A percentile compares a stretch with the other conserved stretches of the same genome.
Evolutionary conservation across 1,284 basidiomycete genomes (phyloP).

Genomic region (Ceratobasidium sp.): DNA sequence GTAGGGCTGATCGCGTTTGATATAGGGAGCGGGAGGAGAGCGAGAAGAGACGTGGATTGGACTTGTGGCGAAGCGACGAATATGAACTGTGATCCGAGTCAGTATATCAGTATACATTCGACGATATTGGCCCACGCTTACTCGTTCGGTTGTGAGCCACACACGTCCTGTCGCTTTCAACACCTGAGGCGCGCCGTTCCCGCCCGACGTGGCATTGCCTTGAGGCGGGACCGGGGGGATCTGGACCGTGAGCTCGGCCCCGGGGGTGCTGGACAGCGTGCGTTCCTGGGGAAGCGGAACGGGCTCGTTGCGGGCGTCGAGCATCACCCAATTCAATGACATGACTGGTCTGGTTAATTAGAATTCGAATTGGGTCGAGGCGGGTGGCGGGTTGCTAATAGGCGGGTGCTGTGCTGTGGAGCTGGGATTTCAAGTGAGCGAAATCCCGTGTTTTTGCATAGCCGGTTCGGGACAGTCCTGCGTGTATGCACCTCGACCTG

Average conservation of each 20-base stretch:
- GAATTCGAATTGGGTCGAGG: constrained; percentile 1
- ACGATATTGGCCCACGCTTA: constrained; percentile 59
- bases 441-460: too few species aligned
- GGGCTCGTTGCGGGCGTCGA: constrained; percentile 69
- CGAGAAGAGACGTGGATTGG: constrained; percentile 47
- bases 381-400: too few species aligned
- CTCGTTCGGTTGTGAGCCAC: constrained; percentile 78
- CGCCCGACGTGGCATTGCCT: constrained; percentile 56
- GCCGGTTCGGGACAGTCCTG: too few species aligned
- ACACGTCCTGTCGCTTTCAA: constrained; percentile 71
- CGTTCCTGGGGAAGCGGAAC: constrained; percentile 75
- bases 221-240: constrained; percentile 65
- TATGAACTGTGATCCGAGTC: constrained; percentile 67
- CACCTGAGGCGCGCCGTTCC: constrained; percentile 58
- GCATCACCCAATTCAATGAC: constrained; percentile 84
- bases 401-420: too few species aligned
- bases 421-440: too few species aligned
- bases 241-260: constrained; percentile 68
- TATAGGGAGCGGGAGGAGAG: constrained; percentile 18
- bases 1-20: constrained; percentile 14
- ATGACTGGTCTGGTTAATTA: constrained; percentile 60
- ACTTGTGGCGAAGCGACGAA: constrained; percentile 61
- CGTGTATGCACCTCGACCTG: too few species aligned
- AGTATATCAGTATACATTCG: constrained; percentile 4
- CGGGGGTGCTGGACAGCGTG: constrained; percentile 68